Base-by-base conservation (phyloP, 2,329 filamentous ascomycete genomes). In the Sporothrix pallida region DNA sequence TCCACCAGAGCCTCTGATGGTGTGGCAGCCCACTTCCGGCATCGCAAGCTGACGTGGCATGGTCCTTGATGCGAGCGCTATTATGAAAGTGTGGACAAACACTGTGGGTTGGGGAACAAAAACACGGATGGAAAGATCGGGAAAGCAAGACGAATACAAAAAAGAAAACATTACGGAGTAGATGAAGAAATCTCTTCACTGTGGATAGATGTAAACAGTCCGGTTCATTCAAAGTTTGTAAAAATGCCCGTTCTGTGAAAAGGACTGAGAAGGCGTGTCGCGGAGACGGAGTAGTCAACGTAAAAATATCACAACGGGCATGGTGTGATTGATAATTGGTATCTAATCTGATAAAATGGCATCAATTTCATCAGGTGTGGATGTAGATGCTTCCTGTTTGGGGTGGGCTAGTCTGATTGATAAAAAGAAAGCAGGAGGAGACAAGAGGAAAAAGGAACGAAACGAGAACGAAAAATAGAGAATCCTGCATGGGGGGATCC, bases 321-420 rank as follows among this genome's bases (percentile, higher is more conserved):
- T 60, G 56, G 56, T 37, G 56, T 60, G 56, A 31, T 60, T 60
- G 56, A 60, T 60, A 60, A 60, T 60, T 26, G 12, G 56, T 37
- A 60, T 60, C 56, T 60, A 60, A 60, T 60, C 56, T 60, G 56
- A 60, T 56, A 56, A 56, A 56, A 56, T 56, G 23, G 54, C 9
- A 56, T 56, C 54, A 56, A 56, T 56, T 56, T 56, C 54, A 5
- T 37, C 31, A 3, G 31, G 31, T 37, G 7, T 37, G 31, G 4
- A 37, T 37, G n/a, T n/a, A n/a, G n/a, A n/a, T n/a, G n/a, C n/a
- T n/a, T n/a, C n/a, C 31, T 7, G 4, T 37, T 7, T 7, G 2
- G 31, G 31, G 31, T 37, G 31, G 31, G 31, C 31, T 37, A 37
- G 31, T 37, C 31, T 37, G 31, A 37, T 37, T 37, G 31, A 37